Evolutionary conservation across 2,329 filamentous ascomycete species (phyloP), one percentile per base, ranked within the genome.

Genomic region (Trichoderma brevicompactum): DNA sequence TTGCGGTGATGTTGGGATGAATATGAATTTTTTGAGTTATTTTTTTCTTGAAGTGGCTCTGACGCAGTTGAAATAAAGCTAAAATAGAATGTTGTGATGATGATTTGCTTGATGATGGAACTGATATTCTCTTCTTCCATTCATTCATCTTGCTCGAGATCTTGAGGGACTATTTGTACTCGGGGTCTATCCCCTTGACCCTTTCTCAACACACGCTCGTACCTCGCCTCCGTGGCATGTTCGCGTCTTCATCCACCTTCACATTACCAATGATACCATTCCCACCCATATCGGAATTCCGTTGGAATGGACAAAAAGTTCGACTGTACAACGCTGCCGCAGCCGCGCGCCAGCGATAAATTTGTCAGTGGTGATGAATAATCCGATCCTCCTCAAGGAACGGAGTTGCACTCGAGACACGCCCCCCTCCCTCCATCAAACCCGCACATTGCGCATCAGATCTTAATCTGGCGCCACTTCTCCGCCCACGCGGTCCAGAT

Each of bases 201-300:
- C 7, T 41, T 13, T 43, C 23, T 23, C 10, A 44, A 28, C 3
- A 44, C 41, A 7, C 15, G 13, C 15, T 7, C 40, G 4, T 5
- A 12, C 8, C n/a, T 10, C 19, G 15, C 28, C 23, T 4, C 23
- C 52, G 7, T 40, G 10, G 7, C 15, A 5, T 19, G 10, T 34
- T 44, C 48, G 10, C 28, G 2, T 46, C 54, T 7, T 46, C 54
- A n/a, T 44, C 53, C 9, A 28, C 12, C 17, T 13, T 19, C 1
- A 28, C 44, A 60, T 60, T 28, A 40, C 23, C 13, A 60, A 60
- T 60, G 34, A 49, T 13, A 23, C 34, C 32, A 40, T 59, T 28
- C n/a, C n/a, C 23, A 28, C 5, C 23, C 23, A 28, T 28, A 28
- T 12, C 59, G 59, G 59, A 62, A 62, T 13, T 62, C 59, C 59